These are phyloP conservation scores for Boletus sp. DNA, from an alignment of 768 basidiomycete genomes.

Conservation along the genomic window DNA sequence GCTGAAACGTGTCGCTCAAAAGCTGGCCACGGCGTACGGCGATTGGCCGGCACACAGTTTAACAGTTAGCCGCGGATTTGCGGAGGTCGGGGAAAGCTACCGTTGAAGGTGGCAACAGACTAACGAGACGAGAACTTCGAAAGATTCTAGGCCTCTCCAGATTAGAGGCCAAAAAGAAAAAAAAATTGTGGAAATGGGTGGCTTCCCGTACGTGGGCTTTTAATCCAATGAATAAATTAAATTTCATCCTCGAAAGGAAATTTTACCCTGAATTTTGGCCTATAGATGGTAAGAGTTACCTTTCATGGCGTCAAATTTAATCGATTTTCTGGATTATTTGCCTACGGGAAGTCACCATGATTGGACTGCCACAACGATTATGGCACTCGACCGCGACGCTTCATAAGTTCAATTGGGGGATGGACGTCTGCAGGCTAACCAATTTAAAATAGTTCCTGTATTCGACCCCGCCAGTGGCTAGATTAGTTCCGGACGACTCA, in stretches of 20 bases:
- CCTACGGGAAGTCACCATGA: background rate
- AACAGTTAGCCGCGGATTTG: conserved; percentile 18
- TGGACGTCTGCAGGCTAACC: background rate
- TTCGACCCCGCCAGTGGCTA: background rate
- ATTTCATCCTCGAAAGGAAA: too few species aligned
- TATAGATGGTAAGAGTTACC: too few species aligned
- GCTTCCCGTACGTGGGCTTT: too few species aligned
- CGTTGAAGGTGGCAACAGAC: background rate
- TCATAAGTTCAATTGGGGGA: background rate
- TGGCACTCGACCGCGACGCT: conserved; percentile 3
- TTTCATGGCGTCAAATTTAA: too few species aligned
- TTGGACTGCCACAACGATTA: background rate
- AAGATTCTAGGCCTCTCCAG: background rate
- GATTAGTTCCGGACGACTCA: background rate
- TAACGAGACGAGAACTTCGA: background rate
- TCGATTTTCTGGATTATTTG: too few species aligned
- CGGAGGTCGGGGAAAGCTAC: conserved; percentile 2
- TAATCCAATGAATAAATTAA: too few species aligned
- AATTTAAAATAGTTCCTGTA: background rate
- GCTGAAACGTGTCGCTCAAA: conserved; percentile 24
- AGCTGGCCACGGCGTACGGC: conserved; percentile 3
- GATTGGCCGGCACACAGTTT: conserved; percentile 9
- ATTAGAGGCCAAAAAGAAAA: too few species aligned
- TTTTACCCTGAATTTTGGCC: too few species aligned
- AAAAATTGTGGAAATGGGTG: too few species aligned